Percentiles rank a stretch among this genome's conserved stretches.
These are phyloP conservation scores for Ascochyta rabiei DNA, from an alignment of 2,329 filamentous ascomycete genomes.

Conservation along the genomic window DNA sequence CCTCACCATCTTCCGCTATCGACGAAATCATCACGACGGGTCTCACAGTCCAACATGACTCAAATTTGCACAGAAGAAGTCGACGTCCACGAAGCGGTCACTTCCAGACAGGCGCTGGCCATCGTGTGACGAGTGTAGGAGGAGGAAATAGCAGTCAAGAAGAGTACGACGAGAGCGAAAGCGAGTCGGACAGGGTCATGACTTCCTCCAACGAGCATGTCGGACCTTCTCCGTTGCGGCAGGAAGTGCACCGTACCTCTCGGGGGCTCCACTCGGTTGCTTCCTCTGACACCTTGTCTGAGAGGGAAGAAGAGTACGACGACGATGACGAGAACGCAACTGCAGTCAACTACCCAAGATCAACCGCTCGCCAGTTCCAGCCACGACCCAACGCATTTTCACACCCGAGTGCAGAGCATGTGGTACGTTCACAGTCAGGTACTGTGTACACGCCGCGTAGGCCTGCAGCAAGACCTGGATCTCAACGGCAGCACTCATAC, in stretches of 20 bases:
- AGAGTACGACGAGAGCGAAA: constrained; percentile 93
- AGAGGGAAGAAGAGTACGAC: constrained; percentile 45
- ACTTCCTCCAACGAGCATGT: constrained; percentile 68
- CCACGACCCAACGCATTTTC: constrained; percentile 93
- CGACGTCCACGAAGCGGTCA: constrained; percentile 50
- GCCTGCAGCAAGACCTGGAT: constrained; percentile 35
- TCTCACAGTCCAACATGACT: constrained; percentile 72
- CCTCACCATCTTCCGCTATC: constrained; percentile 80
- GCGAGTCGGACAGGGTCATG: constrained; percentile 77
- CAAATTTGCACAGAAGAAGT: constrained; percentile 66
- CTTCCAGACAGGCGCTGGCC: constrained; percentile 43
- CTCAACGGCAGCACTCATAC: constrained; percentile 50
- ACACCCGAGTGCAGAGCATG: constrained; percentile 67
- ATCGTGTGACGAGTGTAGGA: constrained; percentile 52
- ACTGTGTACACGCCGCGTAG: constrained; percentile 54
- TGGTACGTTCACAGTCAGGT: constrained; percentile 52
- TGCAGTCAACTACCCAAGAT: constrained; percentile 69
- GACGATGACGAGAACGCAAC: constrained; percentile 81
- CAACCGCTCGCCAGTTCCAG: constrained; percentile 67
- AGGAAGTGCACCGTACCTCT: constrained; percentile 36
- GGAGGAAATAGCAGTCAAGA: constrained; percentile 83
- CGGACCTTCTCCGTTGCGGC: constrained; percentile 41
- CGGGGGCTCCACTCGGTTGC: constrained; percentile 39
- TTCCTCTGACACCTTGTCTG: constrained; percentile 48
- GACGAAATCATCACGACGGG: constrained; percentile 94